phyloP scores from a whole-genome alignment of 1,284 basidiomycete species.

The Paramarasmius palmivorus region DNA sequence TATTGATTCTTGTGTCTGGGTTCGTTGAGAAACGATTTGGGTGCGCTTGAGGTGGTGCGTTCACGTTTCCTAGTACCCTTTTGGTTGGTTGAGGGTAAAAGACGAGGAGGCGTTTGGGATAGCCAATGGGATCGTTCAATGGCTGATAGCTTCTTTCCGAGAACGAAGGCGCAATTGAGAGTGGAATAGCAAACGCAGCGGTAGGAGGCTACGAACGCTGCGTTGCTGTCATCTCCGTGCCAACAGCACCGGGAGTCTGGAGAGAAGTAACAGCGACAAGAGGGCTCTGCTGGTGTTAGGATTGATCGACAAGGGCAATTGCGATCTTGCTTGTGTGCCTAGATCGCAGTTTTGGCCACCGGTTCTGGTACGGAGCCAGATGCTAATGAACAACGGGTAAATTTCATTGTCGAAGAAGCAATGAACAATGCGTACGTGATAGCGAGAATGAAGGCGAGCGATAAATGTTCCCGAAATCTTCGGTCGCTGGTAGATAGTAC shows the following conservation, averaged over 20 bases:
- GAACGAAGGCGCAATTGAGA: no score
- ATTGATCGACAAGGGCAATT: not conserved
- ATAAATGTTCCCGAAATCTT: conserved; percentile 35
- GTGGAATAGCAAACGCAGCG: conserved; percentile 45
- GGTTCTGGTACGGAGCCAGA: not conserved
- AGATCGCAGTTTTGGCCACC: no score
- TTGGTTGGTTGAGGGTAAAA: no score
- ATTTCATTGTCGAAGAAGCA: not conserved
- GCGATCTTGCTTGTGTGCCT: not conserved
- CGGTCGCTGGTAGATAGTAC: conserved; percentile 41
- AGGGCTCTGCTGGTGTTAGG: not conserved
- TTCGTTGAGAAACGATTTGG: no score
- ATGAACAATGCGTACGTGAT: conserved; percentile 31
- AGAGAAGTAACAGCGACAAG: not conserved
- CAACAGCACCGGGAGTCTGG: conserved; percentile 3
- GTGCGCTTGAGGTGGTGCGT: no score
- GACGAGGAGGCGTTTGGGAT: no score
- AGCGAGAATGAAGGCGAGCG: conserved; percentile 43
- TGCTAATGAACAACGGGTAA: conserved; percentile 6
- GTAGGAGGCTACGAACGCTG: conserved; percentile 33
- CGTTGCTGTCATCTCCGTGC: conserved; percentile 9
- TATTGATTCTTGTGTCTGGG: no score
- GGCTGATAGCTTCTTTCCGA: no score
- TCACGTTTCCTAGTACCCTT: no score
- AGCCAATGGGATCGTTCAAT: no score